A percentile compares a stretch with the other conserved stretches of the same genome.
Evolutionary conservation across 768 basidiomycete species (phyloP).

Genomic region (Paxillus involutus): DNA sequence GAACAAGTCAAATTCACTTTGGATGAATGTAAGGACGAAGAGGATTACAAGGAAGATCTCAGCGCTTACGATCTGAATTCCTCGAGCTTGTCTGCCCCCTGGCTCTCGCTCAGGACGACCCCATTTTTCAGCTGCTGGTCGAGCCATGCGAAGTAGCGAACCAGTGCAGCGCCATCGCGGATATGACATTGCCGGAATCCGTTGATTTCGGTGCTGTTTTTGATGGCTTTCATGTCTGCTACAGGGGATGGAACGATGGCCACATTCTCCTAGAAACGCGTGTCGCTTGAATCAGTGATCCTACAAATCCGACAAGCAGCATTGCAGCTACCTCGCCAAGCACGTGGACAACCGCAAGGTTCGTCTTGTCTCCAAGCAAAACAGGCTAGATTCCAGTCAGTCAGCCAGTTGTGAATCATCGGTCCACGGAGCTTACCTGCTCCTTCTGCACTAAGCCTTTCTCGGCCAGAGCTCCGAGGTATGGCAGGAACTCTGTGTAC

Average conservation of each 20-base stretch:
- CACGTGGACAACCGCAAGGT: constrained; percentile 78
- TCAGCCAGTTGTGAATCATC: background rate
- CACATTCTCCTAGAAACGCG: constrained; percentile 51
- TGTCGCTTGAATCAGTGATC: background rate
- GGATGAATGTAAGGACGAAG: background rate
- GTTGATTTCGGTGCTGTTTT: constrained; percentile 78
- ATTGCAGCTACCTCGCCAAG: constrained; percentile 57
- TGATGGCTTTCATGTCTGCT: constrained; percentile 77
- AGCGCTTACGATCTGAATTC: constrained; percentile 74
- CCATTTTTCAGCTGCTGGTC: constrained; percentile 76
- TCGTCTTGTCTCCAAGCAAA: constrained; percentile 74
- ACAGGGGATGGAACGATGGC: constrained; percentile 68
- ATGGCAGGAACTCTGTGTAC: constrained; percentile 67
- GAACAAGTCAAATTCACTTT: constrained; percentile 75
- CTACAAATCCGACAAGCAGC: background rate
- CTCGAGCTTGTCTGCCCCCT: constrained; percentile 79
- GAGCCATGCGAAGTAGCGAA: constrained; percentile 92
- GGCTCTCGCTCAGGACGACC: constrained; percentile 67
- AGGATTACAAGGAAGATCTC: background rate
- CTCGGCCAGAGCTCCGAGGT: constrained; percentile 52
- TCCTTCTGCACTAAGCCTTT: constrained; percentile 35
- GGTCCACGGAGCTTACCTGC: constrained; percentile 17
- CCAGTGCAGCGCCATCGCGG: constrained; percentile 85
- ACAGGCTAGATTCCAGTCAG: constrained; percentile 51
- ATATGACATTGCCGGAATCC: constrained; percentile 90